These are phyloP conservation scores for Haematococcus lacustris DNA, from an alignment of 139 green algal genomes.

Conservation along the genomic window DNA sequence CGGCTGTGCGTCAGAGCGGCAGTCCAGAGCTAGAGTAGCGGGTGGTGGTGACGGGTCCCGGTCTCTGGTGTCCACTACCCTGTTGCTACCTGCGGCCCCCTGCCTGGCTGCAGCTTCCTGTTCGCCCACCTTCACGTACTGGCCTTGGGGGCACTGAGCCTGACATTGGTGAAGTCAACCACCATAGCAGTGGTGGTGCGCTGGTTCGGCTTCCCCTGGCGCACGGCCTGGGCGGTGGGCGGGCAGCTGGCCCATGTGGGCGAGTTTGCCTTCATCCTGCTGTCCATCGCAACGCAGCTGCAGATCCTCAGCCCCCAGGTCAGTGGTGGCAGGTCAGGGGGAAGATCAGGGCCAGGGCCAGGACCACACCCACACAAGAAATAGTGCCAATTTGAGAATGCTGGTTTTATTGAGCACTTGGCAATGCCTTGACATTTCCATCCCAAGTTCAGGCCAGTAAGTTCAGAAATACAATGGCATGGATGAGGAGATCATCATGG, in stretches of 20 bases:
- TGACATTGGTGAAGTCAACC: constrained; percentile 72
- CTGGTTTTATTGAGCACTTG: no score
- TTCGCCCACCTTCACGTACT: constrained; percentile 49
- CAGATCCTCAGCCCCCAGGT: constrained; percentile 68
- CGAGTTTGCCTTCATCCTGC: constrained; percentile 95
- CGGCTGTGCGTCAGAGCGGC: no score
- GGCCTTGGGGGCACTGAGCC: constrained; percentile 46
- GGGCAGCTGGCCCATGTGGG: constrained; percentile 84
- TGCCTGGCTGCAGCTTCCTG: constrained; percentile 10
- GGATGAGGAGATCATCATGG: not conserved
- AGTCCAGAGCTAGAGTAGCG: no score
- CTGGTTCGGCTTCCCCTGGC: constrained; percentile 23
- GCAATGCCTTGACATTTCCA: not conserved
- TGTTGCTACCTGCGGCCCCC: no score
- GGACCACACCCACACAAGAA: not conserved
- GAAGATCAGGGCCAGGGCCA: not conserved
- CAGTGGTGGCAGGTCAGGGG: not conserved
- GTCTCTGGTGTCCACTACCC: no score
- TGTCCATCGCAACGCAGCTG: constrained; percentile 70
- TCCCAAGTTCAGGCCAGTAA: not conserved
- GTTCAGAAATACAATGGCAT: not conserved
- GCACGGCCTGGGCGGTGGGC: constrained; percentile 62
- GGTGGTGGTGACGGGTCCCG: no score
- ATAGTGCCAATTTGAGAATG: not conserved
- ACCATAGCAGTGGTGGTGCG: constrained; percentile 77